phyloP scores from a whole-genome alignment of 352 stramenopile genomes.

The Phytophthora europaea region DNA sequence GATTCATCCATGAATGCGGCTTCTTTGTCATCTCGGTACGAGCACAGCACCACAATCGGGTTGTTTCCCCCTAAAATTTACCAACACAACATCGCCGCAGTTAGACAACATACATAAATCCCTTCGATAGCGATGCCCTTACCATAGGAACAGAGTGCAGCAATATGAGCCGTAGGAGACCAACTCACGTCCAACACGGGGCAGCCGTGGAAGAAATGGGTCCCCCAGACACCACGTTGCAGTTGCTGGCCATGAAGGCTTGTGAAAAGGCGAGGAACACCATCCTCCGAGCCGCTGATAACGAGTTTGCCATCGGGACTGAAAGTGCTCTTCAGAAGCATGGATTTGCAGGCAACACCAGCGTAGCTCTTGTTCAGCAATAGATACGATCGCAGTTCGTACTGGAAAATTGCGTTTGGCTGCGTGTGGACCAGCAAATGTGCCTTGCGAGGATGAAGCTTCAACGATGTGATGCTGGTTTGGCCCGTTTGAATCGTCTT shows the following conservation, averaged over 20 bases:
- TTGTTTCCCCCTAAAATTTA: slow-evolving; percentile 53
- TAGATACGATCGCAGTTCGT: slow-evolving; percentile 79
- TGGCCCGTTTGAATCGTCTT: slow-evolving; percentile 70
- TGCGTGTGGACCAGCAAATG: slow-evolving; percentile 77
- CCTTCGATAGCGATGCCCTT: background rate
- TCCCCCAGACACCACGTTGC: slow-evolving; percentile 60
- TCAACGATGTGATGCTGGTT: slow-evolving; percentile 58
- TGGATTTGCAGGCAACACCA: slow-evolving; percentile 55
- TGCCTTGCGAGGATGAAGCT: slow-evolving; percentile 70
- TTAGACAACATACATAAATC: background rate
- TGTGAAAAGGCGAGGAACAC: slow-evolving; percentile 59
- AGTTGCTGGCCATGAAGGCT: slow-evolving; percentile 65
- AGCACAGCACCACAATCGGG: slow-evolving; percentile 71
- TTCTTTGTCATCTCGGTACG: slow-evolving; percentile 56
- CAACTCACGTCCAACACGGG: slow-evolving; percentile 71
- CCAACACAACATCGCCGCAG: background rate
- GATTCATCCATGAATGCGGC: slow-evolving; percentile 27
- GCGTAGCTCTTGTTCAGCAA: slow-evolving; percentile 78
- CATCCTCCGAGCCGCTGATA: slow-evolving; percentile 71
- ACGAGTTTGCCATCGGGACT: slow-evolving; percentile 77
- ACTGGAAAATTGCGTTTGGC: slow-evolving; percentile 71
- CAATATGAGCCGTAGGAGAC: slow-evolving; percentile 69
- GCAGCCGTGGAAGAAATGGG: slow-evolving; percentile 59
- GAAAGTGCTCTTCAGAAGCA: slow-evolving; percentile 63
- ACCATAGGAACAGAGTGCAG: slow-evolving; percentile 74